phyloP scores from a whole-genome alignment of 2,329 filamentous ascomycete genomes.

The Didymella pomorum region DNA sequence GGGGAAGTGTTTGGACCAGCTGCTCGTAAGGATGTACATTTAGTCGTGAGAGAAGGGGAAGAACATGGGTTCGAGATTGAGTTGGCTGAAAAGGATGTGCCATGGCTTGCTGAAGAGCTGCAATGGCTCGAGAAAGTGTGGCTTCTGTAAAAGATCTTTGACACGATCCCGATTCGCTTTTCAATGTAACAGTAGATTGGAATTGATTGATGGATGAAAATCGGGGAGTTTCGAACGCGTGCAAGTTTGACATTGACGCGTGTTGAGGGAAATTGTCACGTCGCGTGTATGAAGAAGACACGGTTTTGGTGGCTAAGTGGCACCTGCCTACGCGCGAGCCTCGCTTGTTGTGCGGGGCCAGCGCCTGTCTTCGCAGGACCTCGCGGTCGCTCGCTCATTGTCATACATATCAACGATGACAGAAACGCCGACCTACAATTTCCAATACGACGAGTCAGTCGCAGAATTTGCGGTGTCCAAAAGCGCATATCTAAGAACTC shows the following conservation, averaged over 20 bases:
- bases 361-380: not conserved
- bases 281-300: not conserved
- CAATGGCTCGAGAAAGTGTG: conserved; percentile 10
- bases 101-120: conserved; percentile 20
- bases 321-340: not conserved
- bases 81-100: conserved; percentile 13
- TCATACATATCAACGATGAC: not conserved
- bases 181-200: too few relatives aligned
- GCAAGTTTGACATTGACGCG: not conserved
- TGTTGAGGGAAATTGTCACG: not conserved
- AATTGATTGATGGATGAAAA: too few relatives aligned
- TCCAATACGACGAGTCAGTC: conserved; percentile 4
- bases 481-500: not conserved
- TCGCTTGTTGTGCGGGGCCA: conserved; percentile 6
- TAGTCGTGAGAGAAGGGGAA: conserved; percentile 8
- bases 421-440: not conserved
- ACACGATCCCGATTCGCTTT: too few relatives aligned
- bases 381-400: not conserved
- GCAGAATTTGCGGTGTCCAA: conserved; percentile 9
- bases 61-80: conserved; percentile 26
- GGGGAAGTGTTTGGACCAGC: conserved; percentile 4
- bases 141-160: not conserved
- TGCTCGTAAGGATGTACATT: not conserved
- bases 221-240: not conserved
- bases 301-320: not conserved